A percentile compares a stretch with the other conserved stretches of the same genome.
phyloP scores from a whole-genome alignment of 1,284 basidiomycete species.

The Rhizoctonia solani region DNA sequence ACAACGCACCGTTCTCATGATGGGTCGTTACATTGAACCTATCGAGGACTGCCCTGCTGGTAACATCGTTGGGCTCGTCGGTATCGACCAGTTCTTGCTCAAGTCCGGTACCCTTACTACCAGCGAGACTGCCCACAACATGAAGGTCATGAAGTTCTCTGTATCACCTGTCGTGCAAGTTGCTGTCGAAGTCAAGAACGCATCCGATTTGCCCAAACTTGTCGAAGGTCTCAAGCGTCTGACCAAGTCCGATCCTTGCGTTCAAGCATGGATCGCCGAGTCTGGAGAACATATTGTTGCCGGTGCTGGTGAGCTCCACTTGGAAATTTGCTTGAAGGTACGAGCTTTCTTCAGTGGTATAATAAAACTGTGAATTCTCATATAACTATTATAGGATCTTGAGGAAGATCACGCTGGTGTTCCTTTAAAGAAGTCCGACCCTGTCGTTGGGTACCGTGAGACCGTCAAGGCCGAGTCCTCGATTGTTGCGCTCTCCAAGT shows the following conservation, averaged over 20 bases:
- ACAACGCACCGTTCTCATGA: constrained; percentile 99
- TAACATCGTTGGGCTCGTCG: constrained; percentile 99
- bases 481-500: constrained; percentile 97
- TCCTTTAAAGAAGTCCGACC: constrained; percentile 98
- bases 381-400: constrained; percentile 66
- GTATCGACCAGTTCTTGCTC: constrained; percentile 99
- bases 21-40: constrained; percentile 98
- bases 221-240: constrained; percentile 99
- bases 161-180: constrained; percentile 99
- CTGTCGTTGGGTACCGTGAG: constrained; percentile 98
- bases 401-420: constrained; percentile 99
- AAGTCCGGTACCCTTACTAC: constrained; percentile 98
- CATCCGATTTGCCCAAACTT: constrained; percentile 97
- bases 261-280: constrained; percentile 93
- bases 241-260: constrained; percentile 99
- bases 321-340: constrained; percentile 99
- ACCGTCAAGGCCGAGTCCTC: constrained; percentile 93
- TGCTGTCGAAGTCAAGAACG: constrained; percentile 99
- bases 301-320: constrained; percentile 98
- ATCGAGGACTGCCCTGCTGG: constrained; percentile 99
- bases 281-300: constrained; percentile 99
- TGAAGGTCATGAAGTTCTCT: constrained; percentile 99
- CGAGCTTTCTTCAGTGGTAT: constrained; percentile 32
- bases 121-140: constrained; percentile 99
- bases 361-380: background rate